A percentile compares a stretch with the other conserved stretches of the same genome.
Evolutionary conservation across 1,139 yeast genomes (phyloP).

Genomic region (Geotrichum macrosporum): DNA sequence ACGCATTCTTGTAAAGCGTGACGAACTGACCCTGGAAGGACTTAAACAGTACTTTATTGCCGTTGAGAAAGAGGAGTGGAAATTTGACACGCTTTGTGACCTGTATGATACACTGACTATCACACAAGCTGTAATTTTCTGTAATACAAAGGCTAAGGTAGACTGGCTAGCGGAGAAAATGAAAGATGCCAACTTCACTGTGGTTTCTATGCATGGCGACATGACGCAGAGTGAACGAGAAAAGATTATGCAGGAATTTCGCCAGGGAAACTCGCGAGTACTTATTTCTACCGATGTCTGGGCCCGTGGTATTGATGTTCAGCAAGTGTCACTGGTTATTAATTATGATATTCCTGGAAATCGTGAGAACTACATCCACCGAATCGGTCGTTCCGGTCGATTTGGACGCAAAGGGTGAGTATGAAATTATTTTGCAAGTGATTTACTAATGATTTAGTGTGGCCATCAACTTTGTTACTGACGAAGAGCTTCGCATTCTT

Average conservation of each 20-base stretch:
- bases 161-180: slow-evolving; percentile 87
- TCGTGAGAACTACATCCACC: slow-evolving; percentile 97
- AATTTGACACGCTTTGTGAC: slow-evolving; percentile 94
- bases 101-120: slow-evolving; percentile 96
- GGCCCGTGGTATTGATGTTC: slow-evolving; percentile 99
- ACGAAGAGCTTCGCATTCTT: slow-evolving; percentile 85
- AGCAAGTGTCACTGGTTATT: slow-evolving; percentile 96
- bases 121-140: slow-evolving; percentile 98
- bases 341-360: slow-evolving; percentile 96
- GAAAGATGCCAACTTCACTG: slow-evolving; percentile 85
- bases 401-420: slow-evolving; percentile 91
- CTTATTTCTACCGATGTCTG: slow-evolving; percentile 94
- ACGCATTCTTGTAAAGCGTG: slow-evolving; percentile 95
- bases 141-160: slow-evolving; percentile 98
- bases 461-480: slow-evolving; percentile 95
- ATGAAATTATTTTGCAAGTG: neutral
- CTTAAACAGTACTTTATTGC: slow-evolving; percentile 94
- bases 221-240: slow-evolving; percentile 97
- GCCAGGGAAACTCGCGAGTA: slow-evolving; percentile 97
- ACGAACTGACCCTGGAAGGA: slow-evolving; percentile 97
- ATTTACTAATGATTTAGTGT: slow-evolving; percentile 47
- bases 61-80: slow-evolving; percentile 89
- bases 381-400: slow-evolving; percentile 99
- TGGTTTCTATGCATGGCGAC: slow-evolving; percentile 96
- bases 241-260: slow-evolving; percentile 96